phyloP scores from a whole-genome alignment of 2,329 filamentous ascomycete genomes.

The Curvularia sp. region DNA sequence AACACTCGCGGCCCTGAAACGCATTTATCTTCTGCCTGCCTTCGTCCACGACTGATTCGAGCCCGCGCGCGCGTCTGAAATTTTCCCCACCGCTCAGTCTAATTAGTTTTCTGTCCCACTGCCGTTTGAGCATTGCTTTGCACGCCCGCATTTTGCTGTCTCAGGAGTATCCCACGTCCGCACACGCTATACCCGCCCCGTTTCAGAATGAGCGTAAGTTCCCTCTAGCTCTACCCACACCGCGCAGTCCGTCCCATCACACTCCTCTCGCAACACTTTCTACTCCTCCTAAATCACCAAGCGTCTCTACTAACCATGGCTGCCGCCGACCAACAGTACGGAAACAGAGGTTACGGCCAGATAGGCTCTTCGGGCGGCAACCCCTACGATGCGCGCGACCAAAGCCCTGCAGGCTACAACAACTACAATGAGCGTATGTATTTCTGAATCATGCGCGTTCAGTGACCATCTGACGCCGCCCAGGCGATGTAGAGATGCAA shows the following conservation, averaged over 20 bases:
- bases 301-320: conserved; percentile 28
- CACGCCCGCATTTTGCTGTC: conserved; percentile 35
- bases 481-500: conserved; percentile 70
- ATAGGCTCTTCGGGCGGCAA: conserved; percentile 54
- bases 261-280: conserved; percentile 16
- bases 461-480: conserved; percentile 26
- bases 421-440: conserved; percentile 53
- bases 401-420: conserved; percentile 57
- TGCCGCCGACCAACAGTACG: conserved; percentile 49
- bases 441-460: conserved; percentile 39
- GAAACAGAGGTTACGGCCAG: conserved; percentile 51
- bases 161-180: conserved; percentile 45
- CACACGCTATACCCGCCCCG: conserved; percentile 43
- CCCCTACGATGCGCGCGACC: conserved; percentile 53
- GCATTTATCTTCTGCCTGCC: conserved; percentile 24
- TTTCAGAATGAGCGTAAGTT: conserved; percentile 53
- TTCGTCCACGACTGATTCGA: conserved; percentile 18
- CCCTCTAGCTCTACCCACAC: conserved; percentile 21
- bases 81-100: conserved; percentile 7
- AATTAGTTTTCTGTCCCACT: not conserved
- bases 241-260: conserved; percentile 15
- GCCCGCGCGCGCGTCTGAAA: conserved; percentile 14
- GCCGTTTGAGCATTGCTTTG: conserved; percentile 19
- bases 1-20: conserved; percentile 19
- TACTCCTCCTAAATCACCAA: conserved; percentile 10